phyloP scores from a whole-genome alignment of 2,329 filamentous ascomycete species.

The Harringtonia aguacate region DNA sequence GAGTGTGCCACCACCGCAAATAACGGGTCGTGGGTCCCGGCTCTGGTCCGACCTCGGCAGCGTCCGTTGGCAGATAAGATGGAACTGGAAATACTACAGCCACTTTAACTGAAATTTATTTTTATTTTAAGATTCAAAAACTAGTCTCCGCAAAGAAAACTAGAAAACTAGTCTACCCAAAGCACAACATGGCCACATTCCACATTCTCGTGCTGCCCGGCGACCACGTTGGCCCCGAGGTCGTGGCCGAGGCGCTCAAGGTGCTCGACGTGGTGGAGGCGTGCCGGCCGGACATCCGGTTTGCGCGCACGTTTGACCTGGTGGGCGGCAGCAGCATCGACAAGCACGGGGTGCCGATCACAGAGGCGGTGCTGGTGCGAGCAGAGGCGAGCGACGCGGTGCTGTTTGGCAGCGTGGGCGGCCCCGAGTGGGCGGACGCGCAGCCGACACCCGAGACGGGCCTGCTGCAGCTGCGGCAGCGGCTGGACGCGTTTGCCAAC shows the following conservation, averaged over 20 bases:
- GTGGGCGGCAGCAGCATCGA: constrained; percentile 29
- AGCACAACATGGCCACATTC: neutral
- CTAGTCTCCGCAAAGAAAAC: too few relatives aligned
- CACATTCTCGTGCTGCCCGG: constrained; percentile 31
- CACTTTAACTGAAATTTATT: too few relatives aligned
- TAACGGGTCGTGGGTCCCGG: too few relatives aligned
- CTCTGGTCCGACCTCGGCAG: too few relatives aligned
- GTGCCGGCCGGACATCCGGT: constrained; percentile 18
- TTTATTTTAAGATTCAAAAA: too few relatives aligned
- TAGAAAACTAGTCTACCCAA: too few relatives aligned
- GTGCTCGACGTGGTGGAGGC: constrained; percentile 30
- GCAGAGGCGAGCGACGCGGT: constrained; percentile 30
- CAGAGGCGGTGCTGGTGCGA: constrained; percentile 28
- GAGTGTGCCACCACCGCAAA: too few relatives aligned
- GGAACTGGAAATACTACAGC: too few relatives aligned
- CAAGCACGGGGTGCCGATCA: constrained; percentile 31
- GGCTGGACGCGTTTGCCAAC: constrained; percentile 37
- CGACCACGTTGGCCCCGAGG: constrained; percentile 35
- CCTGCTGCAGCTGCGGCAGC: constrained; percentile 24
- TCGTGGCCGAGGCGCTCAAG: constrained; percentile 33
- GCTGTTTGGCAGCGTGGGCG: constrained; percentile 36
- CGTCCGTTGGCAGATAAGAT: too few relatives aligned
- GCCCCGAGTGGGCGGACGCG: constrained; percentile 31
- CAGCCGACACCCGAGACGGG: constrained; percentile 23
- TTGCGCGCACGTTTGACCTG: constrained; percentile 15